A percentile compares a stretch with the other conserved stretches of the same genome.
phyloP scores from a whole-genome alignment of 163 green algal species.

The Volvox carteri region DNA sequence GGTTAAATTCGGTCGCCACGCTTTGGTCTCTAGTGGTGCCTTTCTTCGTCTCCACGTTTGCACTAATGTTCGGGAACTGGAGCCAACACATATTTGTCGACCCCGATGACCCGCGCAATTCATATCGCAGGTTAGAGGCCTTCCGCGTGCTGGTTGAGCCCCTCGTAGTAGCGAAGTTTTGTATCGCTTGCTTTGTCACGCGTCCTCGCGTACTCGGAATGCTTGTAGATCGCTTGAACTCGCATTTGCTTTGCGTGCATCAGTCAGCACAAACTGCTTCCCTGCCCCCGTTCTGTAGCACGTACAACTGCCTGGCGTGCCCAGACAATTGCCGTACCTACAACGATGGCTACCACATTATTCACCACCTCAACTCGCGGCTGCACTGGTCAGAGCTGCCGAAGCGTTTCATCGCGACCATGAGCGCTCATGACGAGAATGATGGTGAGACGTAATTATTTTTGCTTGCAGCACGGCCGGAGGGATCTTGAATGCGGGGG shows the following conservation, averaged over 20 bases:
- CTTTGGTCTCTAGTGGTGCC: constrained; percentile 86
- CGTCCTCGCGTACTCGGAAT: no score
- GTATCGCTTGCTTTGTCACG: no score
- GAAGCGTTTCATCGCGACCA: constrained; percentile 66
- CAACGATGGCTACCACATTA: constrained; percentile 95
- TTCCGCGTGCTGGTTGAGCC: no score
- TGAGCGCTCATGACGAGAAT: constrained; percentile 71
- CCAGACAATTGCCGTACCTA: constrained; percentile 88
- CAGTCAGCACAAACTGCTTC: no score
- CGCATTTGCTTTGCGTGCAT: neutral
- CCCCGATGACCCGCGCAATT: constrained; percentile 44
- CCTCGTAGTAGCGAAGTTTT: no score
- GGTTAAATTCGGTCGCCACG: constrained; percentile 72
- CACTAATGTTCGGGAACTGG: constrained; percentile 96
- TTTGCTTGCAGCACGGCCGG: no score
- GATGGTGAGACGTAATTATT: constrained; percentile 70
- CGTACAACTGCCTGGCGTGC: constrained; percentile 90
- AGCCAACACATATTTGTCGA: constrained; percentile 94
- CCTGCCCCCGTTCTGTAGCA: constrained; percentile 65
- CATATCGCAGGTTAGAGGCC: constrained; percentile 22
- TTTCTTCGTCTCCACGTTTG: constrained; percentile 82
- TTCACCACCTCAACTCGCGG: constrained; percentile 90
- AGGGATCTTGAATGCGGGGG: no score
- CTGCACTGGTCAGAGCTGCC: constrained; percentile 91
- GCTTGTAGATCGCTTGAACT: no score